These are phyloP conservation scores for Fusarium illudens DNA, from an alignment of 2,329 filamentous ascomycete genomes.

Conservation along the genomic window DNA sequence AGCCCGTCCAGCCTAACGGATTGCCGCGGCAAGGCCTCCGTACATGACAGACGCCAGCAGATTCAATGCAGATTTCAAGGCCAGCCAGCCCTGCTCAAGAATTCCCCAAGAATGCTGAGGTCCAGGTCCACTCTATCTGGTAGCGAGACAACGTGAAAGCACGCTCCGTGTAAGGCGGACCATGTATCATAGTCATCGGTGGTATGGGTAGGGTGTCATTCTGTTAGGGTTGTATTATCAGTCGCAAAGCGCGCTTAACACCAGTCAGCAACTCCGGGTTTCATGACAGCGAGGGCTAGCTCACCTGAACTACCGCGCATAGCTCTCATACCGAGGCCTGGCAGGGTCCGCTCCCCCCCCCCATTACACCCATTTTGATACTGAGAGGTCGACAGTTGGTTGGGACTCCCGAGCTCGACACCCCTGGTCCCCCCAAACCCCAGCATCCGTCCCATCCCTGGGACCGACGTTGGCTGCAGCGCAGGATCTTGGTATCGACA, in stretches of 20 bases:
- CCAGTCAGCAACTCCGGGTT: background rate
- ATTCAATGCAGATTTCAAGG: background rate
- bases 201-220: background rate
- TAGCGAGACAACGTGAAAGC: background rate
- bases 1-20: background rate
- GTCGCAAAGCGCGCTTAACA: conserved; percentile 23
- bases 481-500: background rate
- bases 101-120: background rate
- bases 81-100: background rate
- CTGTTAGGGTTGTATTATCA: conserved; percentile 6
- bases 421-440: conserved; percentile 1
- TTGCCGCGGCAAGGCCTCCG: conserved; percentile 1
- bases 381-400: background rate
- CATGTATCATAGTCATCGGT: background rate
- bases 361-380: background rate
- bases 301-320: conserved; percentile 7
- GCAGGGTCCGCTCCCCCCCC: background rate
- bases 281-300: background rate
- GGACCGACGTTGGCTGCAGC: conserved; percentile 4
- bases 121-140: background rate
- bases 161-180: background rate
- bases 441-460: background rate
- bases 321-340: background rate
- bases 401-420: background rate
- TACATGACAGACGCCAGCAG: conserved; percentile 2